These are phyloP conservation scores for Colletotrichum brevisporum DNA, from an alignment of 2,329 filamentous ascomycete species.

Conservation along the genomic window DNA sequence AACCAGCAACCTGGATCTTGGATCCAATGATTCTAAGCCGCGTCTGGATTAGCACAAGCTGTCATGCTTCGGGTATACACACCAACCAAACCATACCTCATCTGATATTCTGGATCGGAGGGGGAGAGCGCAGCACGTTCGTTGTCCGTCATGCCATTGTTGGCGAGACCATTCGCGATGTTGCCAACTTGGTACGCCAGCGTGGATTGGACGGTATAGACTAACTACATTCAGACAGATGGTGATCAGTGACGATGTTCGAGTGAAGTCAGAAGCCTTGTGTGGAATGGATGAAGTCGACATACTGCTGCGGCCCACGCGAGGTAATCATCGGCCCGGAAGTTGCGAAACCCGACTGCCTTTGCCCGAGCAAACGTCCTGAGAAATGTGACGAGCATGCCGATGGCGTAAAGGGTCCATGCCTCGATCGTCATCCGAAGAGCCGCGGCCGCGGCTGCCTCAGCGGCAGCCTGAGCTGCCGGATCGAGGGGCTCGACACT, in stretches of 20 bases:
- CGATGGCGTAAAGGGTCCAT: constrained; percentile 48
- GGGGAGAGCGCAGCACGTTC: constrained; percentile 61
- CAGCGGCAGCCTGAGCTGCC: constrained; percentile 43
- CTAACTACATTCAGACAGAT: constrained; percentile 53
- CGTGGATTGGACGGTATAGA: constrained; percentile 64
- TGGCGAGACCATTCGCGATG: constrained; percentile 65
- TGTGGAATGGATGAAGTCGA: background rate
- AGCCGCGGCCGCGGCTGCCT: constrained; percentile 43
- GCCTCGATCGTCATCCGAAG: constrained; percentile 42
- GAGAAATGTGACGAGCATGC: constrained; percentile 45
- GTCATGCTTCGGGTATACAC: background rate
- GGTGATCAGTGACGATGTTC: background rate
- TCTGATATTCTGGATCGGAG: constrained; percentile 59
- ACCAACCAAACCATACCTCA: constrained; percentile 46
- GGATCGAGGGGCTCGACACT: constrained; percentile 15
- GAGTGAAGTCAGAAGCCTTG: background rate
- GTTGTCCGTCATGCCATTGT: constrained; percentile 69
- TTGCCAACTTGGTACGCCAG: constrained; percentile 66
- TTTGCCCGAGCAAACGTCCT: constrained; percentile 49
- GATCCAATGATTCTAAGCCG: constrained; percentile 63
- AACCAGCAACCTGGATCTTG: constrained; percentile 69
- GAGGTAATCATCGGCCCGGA: constrained; percentile 49
- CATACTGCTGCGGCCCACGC: constrained; percentile 44
- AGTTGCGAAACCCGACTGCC: constrained; percentile 43
- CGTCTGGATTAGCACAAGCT: accelerated